Evolutionary conservation across 495 filamentous ascomycete species (phyloP).

Genomic region (Aspergillus ellipticus): DNA sequence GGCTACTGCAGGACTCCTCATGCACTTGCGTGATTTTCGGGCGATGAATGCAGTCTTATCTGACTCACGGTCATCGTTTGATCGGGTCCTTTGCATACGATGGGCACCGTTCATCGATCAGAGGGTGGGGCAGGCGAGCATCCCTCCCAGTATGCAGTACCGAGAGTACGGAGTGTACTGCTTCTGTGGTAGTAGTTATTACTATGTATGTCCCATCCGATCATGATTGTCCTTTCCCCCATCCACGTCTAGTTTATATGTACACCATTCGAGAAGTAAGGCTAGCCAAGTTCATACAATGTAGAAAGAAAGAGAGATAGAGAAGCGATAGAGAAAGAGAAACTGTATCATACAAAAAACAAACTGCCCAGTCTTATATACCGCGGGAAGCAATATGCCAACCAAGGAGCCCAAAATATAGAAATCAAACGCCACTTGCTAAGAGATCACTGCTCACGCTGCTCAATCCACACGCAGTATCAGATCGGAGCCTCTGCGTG

Average conservation of each 20-base stretch:
- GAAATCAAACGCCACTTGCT: too few species aligned
- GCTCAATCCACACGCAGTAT: constrained; percentile 36
- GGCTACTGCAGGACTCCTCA: background rate
- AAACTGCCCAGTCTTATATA: background rate
- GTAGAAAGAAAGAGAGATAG: background rate
- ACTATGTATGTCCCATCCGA: background rate
- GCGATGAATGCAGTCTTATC: background rate
- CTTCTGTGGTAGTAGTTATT: too few species aligned
- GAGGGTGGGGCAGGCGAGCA: background rate
- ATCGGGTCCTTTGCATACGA: background rate
- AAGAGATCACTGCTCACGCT: background rate
- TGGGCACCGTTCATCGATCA: too few species aligned
- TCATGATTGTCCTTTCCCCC: background rate
- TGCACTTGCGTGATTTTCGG: background rate
- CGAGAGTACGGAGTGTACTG: too few species aligned
- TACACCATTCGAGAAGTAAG: background rate
- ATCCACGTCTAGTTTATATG: background rate
- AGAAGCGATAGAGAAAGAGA: background rate
- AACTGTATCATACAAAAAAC: background rate
- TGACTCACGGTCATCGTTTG: background rate
- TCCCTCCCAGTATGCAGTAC: background rate
- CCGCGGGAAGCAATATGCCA: background rate
- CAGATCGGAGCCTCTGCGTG: constrained; percentile 32
- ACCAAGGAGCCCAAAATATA: background rate
- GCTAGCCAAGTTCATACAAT: background rate